Evolutionary conservation across 169 alveolate genomes (phyloP).

Genomic region (Theileria annulata): DNA sequence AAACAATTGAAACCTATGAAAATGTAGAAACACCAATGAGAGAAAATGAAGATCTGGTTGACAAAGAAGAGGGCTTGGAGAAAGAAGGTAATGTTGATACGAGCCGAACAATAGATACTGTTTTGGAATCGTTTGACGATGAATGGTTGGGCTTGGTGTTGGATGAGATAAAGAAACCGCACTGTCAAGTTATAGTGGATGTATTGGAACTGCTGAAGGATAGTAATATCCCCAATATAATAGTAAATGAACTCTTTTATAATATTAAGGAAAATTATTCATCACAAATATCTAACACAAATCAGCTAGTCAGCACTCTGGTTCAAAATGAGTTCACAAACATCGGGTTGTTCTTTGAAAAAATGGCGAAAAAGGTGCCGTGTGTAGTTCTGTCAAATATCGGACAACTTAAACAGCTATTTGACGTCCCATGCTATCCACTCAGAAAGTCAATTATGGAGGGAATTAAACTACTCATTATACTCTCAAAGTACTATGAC

Average conservation of each 20-base stretch:
- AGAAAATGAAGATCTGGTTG: background rate
- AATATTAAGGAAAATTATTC: conserved; percentile 59
- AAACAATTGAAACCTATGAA: background rate
- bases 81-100: conserved; percentile 1
- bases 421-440: conserved; percentile 61
- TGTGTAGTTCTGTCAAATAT: conserved; percentile 23
- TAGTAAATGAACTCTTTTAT: conserved; percentile 64
- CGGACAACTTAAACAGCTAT: conserved; percentile 49
- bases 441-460: conserved; percentile 65
- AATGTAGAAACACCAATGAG: background rate
- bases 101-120: background rate
- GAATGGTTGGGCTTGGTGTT: conserved; percentile 50
- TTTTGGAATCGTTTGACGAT: conserved; percentile 1
- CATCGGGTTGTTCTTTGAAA: conserved; percentile 60
- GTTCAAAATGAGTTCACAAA: conserved; percentile 65
- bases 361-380: conserved; percentile 37
- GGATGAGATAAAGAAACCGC: conserved; percentile 67
- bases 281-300: conserved; percentile 56
- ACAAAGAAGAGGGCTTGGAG: background rate
- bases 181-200: conserved; percentile 65
- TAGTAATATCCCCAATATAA: conserved; percentile 50
- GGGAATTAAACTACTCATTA: conserved; percentile 32
- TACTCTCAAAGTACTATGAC: conserved; percentile 35
- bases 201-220: conserved; percentile 60
- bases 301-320: conserved; percentile 46